Evolutionary conservation across 441 rosid genomes (phyloP), one percentile per base, ranked within the genome.

Genomic region (Gossypium davidsonii): DNA sequence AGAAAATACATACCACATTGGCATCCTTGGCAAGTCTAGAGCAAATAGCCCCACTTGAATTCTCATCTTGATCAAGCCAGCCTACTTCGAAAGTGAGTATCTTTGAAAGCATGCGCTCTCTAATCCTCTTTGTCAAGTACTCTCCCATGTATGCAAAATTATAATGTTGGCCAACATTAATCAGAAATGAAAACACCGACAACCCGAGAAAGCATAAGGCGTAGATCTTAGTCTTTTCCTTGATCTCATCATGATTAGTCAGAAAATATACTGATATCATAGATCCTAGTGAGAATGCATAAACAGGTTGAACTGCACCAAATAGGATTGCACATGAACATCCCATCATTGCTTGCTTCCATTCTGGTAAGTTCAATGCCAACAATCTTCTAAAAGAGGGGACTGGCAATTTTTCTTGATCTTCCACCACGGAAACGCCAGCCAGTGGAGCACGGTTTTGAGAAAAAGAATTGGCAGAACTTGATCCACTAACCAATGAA

Each of bases 21-120:
- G 92, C 93, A 82, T 92, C 94, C 76, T 86, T 89, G 57, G 90
- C 87, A 5, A 92, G 91, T 65, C 96, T 84, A 28, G 97, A 80
- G 81, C 94, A 92, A 58, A 89, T 70, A 3, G 93, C 86, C 2
- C 96, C 98, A 23, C 89, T 90, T 0, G 96, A 86, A 78, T 90
- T 90, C 83, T 89, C 85, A 21, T 88, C 89, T 52, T 77, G 81
- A 76, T 92, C 98, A 12, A 90, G 91, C 98, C 98, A 92, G 1
- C 91, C 89, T 34, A 90, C 84, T 81, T 92, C 96, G 55, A 92
- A 92, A 1, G 93, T 90, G 34, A 92, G 78, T 10, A 90, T 80
- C 86, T 89, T 89, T 0, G 89, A 84, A 49, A 92, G 78, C 94
- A 92, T 89, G 76, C 85, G 81, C 75, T 90, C 96, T 63, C 94